Conservation (phyloP, 108 stramenopile species). For the Discostella stelligeroides region DNA sequence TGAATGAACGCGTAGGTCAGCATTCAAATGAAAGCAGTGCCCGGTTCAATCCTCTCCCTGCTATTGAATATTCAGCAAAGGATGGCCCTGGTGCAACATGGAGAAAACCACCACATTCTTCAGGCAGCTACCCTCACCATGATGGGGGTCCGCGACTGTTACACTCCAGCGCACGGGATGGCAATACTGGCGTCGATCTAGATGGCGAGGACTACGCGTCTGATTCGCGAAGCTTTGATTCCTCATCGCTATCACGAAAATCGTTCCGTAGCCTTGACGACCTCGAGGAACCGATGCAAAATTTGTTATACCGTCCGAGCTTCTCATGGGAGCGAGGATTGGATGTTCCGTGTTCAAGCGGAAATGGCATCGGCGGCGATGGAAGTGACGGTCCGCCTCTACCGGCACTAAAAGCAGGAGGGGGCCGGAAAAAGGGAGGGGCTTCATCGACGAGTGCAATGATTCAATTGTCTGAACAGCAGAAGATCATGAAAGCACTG, state of each 20-base stretch:
- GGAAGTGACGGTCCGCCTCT: background rate
- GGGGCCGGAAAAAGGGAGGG: background rate
- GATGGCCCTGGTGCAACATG: slow-evolving; percentile 6
- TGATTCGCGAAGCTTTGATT: slow-evolving; percentile 24
- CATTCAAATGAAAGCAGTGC: background rate
- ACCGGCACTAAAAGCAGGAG: background rate
- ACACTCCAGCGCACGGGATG: slow-evolving; percentile 1
- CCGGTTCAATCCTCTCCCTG: slow-evolving; percentile 1
- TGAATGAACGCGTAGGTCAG: background rate
- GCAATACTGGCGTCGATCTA: background rate
- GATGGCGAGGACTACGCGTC: slow-evolving; percentile 9
- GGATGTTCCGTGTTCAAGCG: slow-evolving; percentile 9
- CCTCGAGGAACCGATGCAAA: slow-evolving; percentile 26
- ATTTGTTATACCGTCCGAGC: slow-evolving; percentile 26
- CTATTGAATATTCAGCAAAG: background rate
- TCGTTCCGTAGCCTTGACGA: slow-evolving; percentile 34
- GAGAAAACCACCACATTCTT: background rate
- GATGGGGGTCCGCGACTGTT: slow-evolving; percentile 6
- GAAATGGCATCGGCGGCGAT: background rate
- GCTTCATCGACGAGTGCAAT: background rate
- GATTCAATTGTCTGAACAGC: slow-evolving; percentile 38
- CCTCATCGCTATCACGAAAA: background rate
- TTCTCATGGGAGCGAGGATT: slow-evolving; percentile 42
- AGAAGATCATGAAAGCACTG: slow-evolving; percentile 39
- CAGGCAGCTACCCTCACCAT: slow-evolving; percentile 2